Conservation (phyloP, 306 rosid species). For the Lotus japonicus region DNA sequence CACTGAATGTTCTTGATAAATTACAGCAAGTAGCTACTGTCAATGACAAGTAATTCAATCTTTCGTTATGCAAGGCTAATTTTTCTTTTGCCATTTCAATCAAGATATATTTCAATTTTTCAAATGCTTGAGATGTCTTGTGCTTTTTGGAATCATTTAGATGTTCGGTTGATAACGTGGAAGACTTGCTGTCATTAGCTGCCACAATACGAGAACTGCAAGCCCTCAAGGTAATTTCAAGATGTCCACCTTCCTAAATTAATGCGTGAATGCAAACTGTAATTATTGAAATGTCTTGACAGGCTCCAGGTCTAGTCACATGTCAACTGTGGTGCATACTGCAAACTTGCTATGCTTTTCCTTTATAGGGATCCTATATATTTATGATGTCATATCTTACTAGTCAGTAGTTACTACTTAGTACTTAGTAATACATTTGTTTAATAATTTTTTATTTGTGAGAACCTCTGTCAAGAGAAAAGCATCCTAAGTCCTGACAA, state of each 20-base stretch:
- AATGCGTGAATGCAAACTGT: not conserved
- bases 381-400: not conserved
- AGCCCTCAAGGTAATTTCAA: constrained; percentile 51
- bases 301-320: constrained; percentile 8
- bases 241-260: constrained; percentile 10
- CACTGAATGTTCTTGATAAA: constrained; percentile 63
- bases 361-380: not conserved
- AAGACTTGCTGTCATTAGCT: constrained; percentile 42
- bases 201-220: constrained; percentile 60
- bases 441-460: not conserved
- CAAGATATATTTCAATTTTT: not conserved
- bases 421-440: constrained; percentile 7
- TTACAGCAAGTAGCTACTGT: constrained; percentile 42
- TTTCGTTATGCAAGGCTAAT: constrained; percentile 8
- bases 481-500: not conserved
- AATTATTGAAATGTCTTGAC: not conserved
- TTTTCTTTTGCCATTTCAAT: constrained; percentile 23
- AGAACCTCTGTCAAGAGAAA: not conserved
- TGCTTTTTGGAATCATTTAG: constrained; percentile 35
- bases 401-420: no score
- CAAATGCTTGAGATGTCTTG: constrained; percentile 24
- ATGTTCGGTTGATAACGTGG: constrained; percentile 36
- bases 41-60: constrained; percentile 46
- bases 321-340: constrained; percentile 1
- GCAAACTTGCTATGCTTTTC: not conserved